Base-by-base conservation (phyloP, 148 eudicot genomes). In the Nepenthes mirabilis region DNA sequence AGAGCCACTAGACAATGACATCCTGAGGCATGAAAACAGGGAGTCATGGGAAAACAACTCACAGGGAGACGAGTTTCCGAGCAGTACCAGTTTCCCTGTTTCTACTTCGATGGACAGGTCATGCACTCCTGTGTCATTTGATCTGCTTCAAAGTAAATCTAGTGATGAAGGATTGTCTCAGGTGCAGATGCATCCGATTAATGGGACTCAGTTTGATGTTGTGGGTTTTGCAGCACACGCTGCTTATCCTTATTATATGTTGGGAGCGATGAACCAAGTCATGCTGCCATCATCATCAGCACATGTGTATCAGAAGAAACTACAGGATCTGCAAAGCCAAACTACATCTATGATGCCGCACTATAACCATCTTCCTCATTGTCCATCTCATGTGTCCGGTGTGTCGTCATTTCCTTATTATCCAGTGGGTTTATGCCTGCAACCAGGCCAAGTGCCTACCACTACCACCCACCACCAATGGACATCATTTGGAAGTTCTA, bases 191-290 rank as follows among this genome's bases (percentile, higher is more conserved):
- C 77, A 80, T 64, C 70, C 68, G 11, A 70, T 72, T 62, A 83
- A 79, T 47, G 80, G 74, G 66, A 58, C 78, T 35, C 81, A 71
- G 43, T 74, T 68, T 48, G 82, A 83, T 72, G 59, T 67, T 56
- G 65, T 81, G 2, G 77, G 80, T 49, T 80, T 76, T 55, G 71
- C 66, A 55, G 57, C 78, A 11, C 84, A 75, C 56, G 68, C 58
- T 59, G 61, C 80, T 63, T 91, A 80, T 70, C 83, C 96, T 57
- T 88, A 83, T 70, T 93, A 70, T 71, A 71, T 85, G 64, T 37
- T 85, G 0, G 98, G 94, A 57, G 62, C 69, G 62, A 80, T 83
- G 91, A 93, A 83, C 83, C 98, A 82, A 69, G 74, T 70, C 6
- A 66, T 79, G 77, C 80, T 90, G 84, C 48, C 77, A 52, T 55